Evolutionary conservation across 139 green algal genomes (phyloP).

Genomic region (Coelastrella sp.): DNA sequence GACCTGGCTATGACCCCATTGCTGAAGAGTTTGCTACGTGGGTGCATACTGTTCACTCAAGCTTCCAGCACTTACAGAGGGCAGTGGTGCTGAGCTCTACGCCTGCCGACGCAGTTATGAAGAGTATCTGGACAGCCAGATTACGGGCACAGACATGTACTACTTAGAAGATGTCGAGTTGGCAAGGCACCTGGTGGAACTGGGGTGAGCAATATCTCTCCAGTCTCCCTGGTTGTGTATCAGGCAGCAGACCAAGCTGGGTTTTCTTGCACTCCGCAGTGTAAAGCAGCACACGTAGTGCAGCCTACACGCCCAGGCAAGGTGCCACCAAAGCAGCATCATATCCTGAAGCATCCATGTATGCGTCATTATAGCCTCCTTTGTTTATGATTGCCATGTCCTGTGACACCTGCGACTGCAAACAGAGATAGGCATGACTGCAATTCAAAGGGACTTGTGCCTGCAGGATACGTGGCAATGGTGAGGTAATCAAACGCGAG

Average conservation of each 20-base stretch:
- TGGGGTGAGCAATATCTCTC: constrained; percentile 67
- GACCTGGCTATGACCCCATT: constrained; percentile 64
- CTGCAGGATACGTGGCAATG: constrained; percentile 86
- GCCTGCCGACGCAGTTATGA: constrained; percentile 81
- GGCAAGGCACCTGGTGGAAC: constrained; percentile 85
- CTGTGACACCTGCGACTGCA: too few relatives aligned
- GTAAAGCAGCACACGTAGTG: too few relatives aligned
- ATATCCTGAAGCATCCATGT: too few relatives aligned
- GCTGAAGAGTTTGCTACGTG: constrained; percentile 70
- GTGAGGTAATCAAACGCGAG: constrained; percentile 88
- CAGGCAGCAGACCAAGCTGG: too few relatives aligned
- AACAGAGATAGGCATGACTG: too few relatives aligned
- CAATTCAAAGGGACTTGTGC: background rate
- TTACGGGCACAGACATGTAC: constrained; percentile 87
- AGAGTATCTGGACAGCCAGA: constrained; percentile 91
- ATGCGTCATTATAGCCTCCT: too few relatives aligned
- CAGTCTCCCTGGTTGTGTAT: too few relatives aligned
- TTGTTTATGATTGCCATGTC: too few relatives aligned
- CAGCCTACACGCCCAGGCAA: too few relatives aligned
- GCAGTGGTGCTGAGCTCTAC: too few relatives aligned
- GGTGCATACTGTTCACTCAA: background rate
- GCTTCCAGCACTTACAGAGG: background rate
- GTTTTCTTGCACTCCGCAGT: too few relatives aligned
- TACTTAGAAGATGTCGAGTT: constrained; percentile 89
- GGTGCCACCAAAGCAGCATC: too few relatives aligned